Evolutionary conservation across 2,329 filamentous ascomycete species (phyloP).

Genomic region (Sclerotinia borealis): DNA sequence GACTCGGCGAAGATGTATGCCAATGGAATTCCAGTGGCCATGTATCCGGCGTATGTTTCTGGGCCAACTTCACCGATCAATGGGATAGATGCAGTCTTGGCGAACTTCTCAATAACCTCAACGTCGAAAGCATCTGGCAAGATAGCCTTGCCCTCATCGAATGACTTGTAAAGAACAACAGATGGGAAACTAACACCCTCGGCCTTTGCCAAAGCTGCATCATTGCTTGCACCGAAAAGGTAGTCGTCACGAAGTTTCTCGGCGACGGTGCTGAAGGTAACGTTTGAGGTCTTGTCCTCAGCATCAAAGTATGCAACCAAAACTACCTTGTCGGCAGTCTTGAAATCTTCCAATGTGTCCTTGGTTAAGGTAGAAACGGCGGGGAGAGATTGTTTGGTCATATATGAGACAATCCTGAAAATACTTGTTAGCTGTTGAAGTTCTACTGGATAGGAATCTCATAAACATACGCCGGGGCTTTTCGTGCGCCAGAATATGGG

Average conservation of each 20-base stretch:
- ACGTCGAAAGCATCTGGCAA: conserved; percentile 77
- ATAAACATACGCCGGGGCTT: conserved; percentile 63
- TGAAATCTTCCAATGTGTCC: conserved; percentile 89
- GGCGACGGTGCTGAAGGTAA: conserved; percentile 66
- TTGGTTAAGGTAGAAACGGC: conserved; percentile 78
- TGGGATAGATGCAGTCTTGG: conserved; percentile 78
- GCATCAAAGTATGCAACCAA: conserved; percentile 80
- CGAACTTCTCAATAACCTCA: conserved; percentile 74
- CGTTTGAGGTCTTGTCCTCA: conserved; percentile 77
- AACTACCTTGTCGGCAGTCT: conserved; percentile 95
- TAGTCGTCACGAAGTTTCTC: conserved; percentile 81
- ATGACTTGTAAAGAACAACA: conserved; percentile 93
- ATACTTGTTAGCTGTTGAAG: conserved; percentile 12
- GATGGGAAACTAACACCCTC: conserved; percentile 84
- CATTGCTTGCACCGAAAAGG: conserved; percentile 84
- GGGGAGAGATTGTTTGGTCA: conserved; percentile 96
- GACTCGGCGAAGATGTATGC: conserved; percentile 98
- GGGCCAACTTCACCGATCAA: conserved; percentile 94
- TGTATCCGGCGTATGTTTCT: conserved; percentile 94
- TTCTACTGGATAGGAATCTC: not conserved
- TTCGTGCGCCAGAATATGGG: conserved; percentile 84
- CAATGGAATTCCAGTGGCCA: conserved; percentile 84
- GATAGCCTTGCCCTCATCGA: conserved; percentile 89
- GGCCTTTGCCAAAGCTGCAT: conserved; percentile 76
- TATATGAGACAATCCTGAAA: conserved; percentile 67